Percentiles rank a stretch among this genome's conserved stretches.
phyloP scores from a whole-genome alignment of 2,329 filamentous ascomycete species.

The Aspergillus clavatus region DNA sequence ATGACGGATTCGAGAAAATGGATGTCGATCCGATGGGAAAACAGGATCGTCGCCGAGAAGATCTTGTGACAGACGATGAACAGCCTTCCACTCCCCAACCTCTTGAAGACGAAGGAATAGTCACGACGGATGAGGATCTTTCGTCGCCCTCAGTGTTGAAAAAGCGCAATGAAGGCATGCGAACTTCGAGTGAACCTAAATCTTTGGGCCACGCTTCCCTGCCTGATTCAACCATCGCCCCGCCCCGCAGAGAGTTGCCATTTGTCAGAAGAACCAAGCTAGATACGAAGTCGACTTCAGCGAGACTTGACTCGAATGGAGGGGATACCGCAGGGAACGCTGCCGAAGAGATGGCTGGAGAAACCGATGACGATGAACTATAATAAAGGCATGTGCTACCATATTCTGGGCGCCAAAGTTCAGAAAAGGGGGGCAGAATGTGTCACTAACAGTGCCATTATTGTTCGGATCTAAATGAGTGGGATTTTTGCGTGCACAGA shows the following conservation, averaged over 20 bases:
- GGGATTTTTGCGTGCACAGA: too few species aligned
- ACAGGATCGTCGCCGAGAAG: slow-evolving; percentile 8
- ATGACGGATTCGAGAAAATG: slow-evolving; percentile 37
- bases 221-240: slow-evolving; percentile 22
- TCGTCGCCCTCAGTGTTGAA: neutral
- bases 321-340: slow-evolving; percentile 5
- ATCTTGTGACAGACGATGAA: slow-evolving; percentile 25
- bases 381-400: slow-evolving; percentile 11
- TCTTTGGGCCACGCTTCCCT: slow-evolving; percentile 5
- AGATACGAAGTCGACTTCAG: slow-evolving; percentile 5
- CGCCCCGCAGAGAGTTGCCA: slow-evolving; percentile 41
- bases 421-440: neutral
- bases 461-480: neutral
- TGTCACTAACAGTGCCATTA: neutral
- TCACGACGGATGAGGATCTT: slow-evolving; percentile 28
- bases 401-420: too few species aligned
- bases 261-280: slow-evolving; percentile 27
- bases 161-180: slow-evolving; percentile 1
- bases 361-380: slow-evolving; percentile 42
- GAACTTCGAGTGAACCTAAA: neutral
- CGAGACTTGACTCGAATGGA: neutral
- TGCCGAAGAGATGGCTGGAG: slow-evolving; percentile 27
- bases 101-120: slow-evolving; percentile 29
- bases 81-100: slow-evolving; percentile 27
- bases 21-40: slow-evolving; percentile 24